Base-by-base conservation (phyloP, 345 rosid genomes). In the Hypericum androsaemum region DNA sequence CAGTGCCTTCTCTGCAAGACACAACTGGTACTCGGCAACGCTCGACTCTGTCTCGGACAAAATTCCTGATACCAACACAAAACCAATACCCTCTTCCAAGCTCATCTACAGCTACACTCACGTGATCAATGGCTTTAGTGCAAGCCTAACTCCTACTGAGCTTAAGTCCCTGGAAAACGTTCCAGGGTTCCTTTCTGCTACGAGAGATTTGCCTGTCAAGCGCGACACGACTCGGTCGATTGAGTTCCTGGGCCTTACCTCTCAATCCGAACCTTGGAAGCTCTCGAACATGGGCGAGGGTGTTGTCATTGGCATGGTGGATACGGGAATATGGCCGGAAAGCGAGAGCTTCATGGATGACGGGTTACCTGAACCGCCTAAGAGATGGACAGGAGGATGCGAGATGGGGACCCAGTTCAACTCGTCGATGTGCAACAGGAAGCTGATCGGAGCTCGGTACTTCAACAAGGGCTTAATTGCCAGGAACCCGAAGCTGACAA, bases 371-470 rank as follows among this genome's bases (percentile, higher is more conserved):
- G 15, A 43, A 43, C 14, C 15, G n/a, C 47, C 47, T 12, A 16
- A 7, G 14, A 43, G 13, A 43, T 43, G 47, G 47, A 43, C n/a
- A 43, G 47, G 47, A 12, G 15, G 7, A 12, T 43, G 47, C 15
- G 14, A 43, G 47, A 12, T 12, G 15, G 47, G 47, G 10, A 12
- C n/a, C 7, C 14, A 43, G 11, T 43, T 43, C 47, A 43, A 43
- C 47, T 43, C 47, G n/a, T 43, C 47, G 6, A 7, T 43, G 15
- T 43, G 47, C 47, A 43, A 43, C 47, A 12, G n/a, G 47, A 43
- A 43, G 47, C 15, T 43, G 12, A 43, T 43, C 12, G 47, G 47
- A 43, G 47, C 47, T 11, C 1, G 47, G 6, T 43, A 43, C 47
- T 43, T 43, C 47, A 43, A 43, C 14, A 43, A 43, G 15, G 47